Evolutionary conservation across 2,329 filamentous ascomycete species (phyloP), one percentile per base, ranked within the genome.

Genomic region (Trichoderma polysporum): DNA sequence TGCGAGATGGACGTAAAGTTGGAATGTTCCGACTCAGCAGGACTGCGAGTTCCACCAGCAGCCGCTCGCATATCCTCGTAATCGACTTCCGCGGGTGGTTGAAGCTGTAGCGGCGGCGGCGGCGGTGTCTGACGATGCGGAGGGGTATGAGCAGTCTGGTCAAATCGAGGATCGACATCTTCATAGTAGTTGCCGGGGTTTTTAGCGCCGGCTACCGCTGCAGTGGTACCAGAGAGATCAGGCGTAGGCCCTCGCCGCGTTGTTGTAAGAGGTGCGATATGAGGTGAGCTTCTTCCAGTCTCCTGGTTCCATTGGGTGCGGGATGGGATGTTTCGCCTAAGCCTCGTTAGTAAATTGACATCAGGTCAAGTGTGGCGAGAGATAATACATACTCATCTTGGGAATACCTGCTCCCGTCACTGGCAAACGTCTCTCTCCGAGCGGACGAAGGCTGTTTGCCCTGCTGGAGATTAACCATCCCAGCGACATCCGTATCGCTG

Each of bases 1-100:
- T 97, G 93, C 0, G 91, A 94, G 53, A 98, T 90, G 12, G 91
- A 95, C 1, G 94, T 97, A 79, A 97, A 97, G 72, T 91, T 91
- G 53, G 90, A 94, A 27, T 88, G 86, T 74, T 97, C 92, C 69
- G 91, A 94, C 73, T 89, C 86, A 33, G 89, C 87, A 35, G 91
- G 93, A 73, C 89, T 94, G 73, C 91, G 86, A 53, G 86, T 79
- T 52, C 85, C 85, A 33, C 79, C 74, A 35, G 75, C 75, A 70
- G 86, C 72, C 37, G 70, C 85, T 50, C 85, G 86, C 39, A 90
- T 76, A 69, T 91, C 88, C 69, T 93, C 91, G 71, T 88, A 89
- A 17, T 83, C 84, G 37, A 74, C 74, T 54, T 81, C 79, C 61
- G 80, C 69, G 9, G 75, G 73, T 25, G 75, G 72, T 33, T 56